phyloP scores from a whole-genome alignment of 2,329 filamentous ascomycete species.

The Hypomyces perniciosus region DNA sequence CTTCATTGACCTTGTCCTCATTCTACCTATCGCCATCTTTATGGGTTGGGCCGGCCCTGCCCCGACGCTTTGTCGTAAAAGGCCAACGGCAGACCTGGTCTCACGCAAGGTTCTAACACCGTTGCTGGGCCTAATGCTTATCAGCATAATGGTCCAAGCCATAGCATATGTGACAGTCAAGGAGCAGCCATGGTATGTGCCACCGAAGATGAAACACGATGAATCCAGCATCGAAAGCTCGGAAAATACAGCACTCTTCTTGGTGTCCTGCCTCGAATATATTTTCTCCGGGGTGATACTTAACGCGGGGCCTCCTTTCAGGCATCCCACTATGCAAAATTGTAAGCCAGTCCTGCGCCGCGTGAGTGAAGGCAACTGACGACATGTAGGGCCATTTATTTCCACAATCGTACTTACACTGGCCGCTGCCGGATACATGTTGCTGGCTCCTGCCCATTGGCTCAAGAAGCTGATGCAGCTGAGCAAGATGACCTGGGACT shows the following conservation, averaged over 20 bases:
- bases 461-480: conserved; percentile 76
- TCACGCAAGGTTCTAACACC: conserved; percentile 88
- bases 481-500: conserved; percentile 66
- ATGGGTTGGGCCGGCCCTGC: conserved; percentile 97
- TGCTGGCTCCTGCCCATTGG: conserved; percentile 65
- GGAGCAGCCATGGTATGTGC: conserved; percentile 77
- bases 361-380: conserved; percentile 1
- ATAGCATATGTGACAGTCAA: conserved; percentile 69
- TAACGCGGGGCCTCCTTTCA: conserved; percentile 85
- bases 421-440: conserved; percentile 69
- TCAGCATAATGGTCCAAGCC: conserved; percentile 74
- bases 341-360: conserved; percentile 45
- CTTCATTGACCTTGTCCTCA: conserved; percentile 88
- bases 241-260: conserved; percentile 86
- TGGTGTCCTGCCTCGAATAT: conserved; percentile 91
- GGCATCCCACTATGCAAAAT: conserved; percentile 73
- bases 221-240: conserved; percentile 86
- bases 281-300: conserved; percentile 84
- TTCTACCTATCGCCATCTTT: conserved; percentile 93
- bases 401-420: conserved; percentile 66
- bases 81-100: conserved; percentile 86
- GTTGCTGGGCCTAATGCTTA: conserved; percentile 77
- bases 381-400: conserved; percentile 67
- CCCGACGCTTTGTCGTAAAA: conserved; percentile 69
- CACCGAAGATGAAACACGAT: conserved; percentile 68